Percentiles rank a stretch among this genome's conserved stretches.
Conservation (phyloP, 192 early-diverging fungal species). For the Coemansia sp. region DNA sequence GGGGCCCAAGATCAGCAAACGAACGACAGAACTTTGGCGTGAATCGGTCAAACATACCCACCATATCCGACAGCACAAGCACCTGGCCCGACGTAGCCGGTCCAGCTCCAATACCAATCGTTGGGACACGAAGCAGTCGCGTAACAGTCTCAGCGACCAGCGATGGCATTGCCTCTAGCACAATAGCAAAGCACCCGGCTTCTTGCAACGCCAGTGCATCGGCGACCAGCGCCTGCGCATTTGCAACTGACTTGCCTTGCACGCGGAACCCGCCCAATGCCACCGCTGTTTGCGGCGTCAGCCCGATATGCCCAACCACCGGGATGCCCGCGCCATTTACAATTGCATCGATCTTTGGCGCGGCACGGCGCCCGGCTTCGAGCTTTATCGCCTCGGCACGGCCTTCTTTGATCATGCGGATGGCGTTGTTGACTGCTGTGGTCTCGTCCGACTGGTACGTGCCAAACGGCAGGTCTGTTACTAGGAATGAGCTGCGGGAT, state of each 20-base stretch:
- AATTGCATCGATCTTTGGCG: slow-evolving; percentile 72
- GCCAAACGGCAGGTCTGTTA: slow-evolving; percentile 92
- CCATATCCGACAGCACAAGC: slow-evolving; percentile 85
- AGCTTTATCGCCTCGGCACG: slow-evolving; percentile 93
- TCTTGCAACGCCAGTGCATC: slow-evolving; percentile 88
- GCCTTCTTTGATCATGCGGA: slow-evolving; percentile 88
- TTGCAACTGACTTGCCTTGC: slow-evolving; percentile 82
- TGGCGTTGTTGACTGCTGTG: slow-evolving; percentile 73
- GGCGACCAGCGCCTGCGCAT: slow-evolving; percentile 73
- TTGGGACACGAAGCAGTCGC: slow-evolving; percentile 73
- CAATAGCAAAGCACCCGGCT: slow-evolving; percentile 87
- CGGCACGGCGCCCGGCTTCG: slow-evolving; percentile 89
- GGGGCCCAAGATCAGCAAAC: slow-evolving; percentile 74
- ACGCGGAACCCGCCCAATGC: slow-evolving; percentile 88
- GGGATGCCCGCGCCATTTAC: slow-evolving; percentile 84
- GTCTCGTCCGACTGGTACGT: slow-evolving; percentile 79
- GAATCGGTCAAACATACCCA: slow-evolving; percentile 91
- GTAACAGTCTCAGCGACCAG: slow-evolving; percentile 90
- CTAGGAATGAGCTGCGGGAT: slow-evolving; percentile 69
- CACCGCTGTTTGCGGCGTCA: slow-evolving; percentile 90
- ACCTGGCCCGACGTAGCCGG: slow-evolving; percentile 88
- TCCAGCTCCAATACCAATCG: slow-evolving; percentile 98
- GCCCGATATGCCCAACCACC: slow-evolving; percentile 90
- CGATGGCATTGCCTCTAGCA: slow-evolving; percentile 90
- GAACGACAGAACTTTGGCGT: slow-evolving; percentile 91